Conservation (phyloP, 106 monocot genomes). For the Phalaenopsis equestris region DNA sequence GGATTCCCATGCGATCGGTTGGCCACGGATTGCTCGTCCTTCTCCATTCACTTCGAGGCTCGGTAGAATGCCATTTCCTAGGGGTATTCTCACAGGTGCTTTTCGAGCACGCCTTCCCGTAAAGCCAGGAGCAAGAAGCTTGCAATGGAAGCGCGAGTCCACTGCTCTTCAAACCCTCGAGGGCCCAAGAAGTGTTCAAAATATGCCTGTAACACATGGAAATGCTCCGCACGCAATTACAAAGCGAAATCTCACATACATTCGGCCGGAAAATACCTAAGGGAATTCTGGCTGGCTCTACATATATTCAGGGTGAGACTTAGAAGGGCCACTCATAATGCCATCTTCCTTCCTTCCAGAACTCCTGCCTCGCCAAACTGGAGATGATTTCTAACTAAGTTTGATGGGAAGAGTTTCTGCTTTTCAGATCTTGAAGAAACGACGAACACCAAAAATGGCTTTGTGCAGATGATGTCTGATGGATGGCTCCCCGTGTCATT, state of each 20-base stretch:
- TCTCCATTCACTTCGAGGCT: slow-evolving; percentile 41
- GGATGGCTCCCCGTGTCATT: neutral
- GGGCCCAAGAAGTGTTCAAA: slow-evolving; percentile 16
- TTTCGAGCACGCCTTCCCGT: slow-evolving; percentile 50
- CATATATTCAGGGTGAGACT: neutral
- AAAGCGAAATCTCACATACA: slow-evolving; percentile 70
- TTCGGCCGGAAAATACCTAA: slow-evolving; percentile 43
- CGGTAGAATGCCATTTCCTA: slow-evolving; percentile 42
- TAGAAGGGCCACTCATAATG: neutral
- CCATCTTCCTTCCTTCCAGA: neutral
- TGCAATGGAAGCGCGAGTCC: slow-evolving; percentile 85
- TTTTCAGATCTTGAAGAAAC: neutral
- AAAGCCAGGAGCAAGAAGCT: slow-evolving; percentile 66
- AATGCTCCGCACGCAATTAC: slow-evolving; percentile 2
- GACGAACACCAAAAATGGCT: neutral
- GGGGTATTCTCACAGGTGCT: slow-evolving; percentile 33
- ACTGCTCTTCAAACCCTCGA: slow-evolving; percentile 14
- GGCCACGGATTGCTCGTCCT: slow-evolving; percentile 38
- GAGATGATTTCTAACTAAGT: neutral
- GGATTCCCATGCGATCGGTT: slow-evolving; percentile 29
- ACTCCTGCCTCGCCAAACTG: neutral
- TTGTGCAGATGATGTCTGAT: neutral
- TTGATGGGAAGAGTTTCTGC: neutral
- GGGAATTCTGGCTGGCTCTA: slow-evolving; percentile 8
- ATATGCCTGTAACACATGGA: slow-evolving; percentile 3